A percentile compares a stretch with the other conserved stretches of the same genome.
Evolutionary conservation across 805 yeast species (phyloP).

Genomic region (Cyberlindnera veronae): DNA sequence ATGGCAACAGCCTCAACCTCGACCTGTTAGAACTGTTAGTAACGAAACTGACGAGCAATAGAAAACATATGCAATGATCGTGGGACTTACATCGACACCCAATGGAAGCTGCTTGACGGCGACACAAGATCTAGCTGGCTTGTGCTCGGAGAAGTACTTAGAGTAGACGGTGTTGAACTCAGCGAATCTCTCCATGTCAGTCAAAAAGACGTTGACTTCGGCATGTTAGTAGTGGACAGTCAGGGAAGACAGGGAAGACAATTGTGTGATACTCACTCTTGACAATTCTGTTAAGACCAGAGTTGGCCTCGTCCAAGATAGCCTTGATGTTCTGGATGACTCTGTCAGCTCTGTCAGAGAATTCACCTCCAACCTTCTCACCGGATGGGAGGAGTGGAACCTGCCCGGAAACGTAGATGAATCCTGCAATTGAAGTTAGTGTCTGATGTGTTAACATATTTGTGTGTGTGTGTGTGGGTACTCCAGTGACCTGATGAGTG

Average conservation of each 20-base stretch:
- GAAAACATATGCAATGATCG: background rate
- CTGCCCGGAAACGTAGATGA: slow-evolving; percentile 92
- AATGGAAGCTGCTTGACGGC: slow-evolving; percentile 91
- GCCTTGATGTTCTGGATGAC: slow-evolving; percentile 62
- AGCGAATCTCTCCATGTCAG: slow-evolving; percentile 85
- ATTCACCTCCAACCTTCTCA: slow-evolving; percentile 72
- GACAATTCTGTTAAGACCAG: slow-evolving; percentile 77
- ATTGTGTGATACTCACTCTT: slow-evolving; percentile 48
- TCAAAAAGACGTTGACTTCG: slow-evolving; percentile 68
- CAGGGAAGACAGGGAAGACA: background rate
- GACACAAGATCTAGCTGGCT: slow-evolving; percentile 97
- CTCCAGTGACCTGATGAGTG: background rate
- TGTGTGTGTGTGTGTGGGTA: background rate
- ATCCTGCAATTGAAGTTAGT: slow-evolving; percentile 45
- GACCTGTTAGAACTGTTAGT: slow-evolving; percentile 32
- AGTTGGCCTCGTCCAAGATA: slow-evolving; percentile 81
- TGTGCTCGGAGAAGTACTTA: slow-evolving; percentile 67
- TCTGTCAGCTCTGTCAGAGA: slow-evolving; percentile 76
- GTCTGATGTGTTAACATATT: background rate
- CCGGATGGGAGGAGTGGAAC: slow-evolving; percentile 85
- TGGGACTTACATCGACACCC: slow-evolving; percentile 61
- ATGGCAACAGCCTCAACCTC: slow-evolving; percentile 94
- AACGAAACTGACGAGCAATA: background rate
- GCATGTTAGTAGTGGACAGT: slow-evolving; percentile 12
- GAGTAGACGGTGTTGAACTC: slow-evolving; percentile 84